These are phyloP conservation scores for Scenedesmus sp. DNA, from an alignment of 163 green algal genomes.

Conservation along the genomic window DNA sequence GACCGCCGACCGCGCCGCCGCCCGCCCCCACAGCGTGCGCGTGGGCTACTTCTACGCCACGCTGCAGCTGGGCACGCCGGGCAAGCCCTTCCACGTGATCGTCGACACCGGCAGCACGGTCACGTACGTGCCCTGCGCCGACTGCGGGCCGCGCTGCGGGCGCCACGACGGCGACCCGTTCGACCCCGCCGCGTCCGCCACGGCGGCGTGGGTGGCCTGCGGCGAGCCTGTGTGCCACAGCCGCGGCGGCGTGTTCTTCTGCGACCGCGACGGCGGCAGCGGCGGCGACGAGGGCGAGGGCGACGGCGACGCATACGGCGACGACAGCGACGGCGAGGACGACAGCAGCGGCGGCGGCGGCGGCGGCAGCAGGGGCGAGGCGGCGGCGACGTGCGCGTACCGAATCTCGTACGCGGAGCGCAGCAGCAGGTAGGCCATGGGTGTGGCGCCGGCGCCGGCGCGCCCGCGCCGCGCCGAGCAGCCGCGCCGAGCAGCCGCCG, in stretches of 20 bases:
- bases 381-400: constrained; percentile 50
- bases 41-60: constrained; percentile 88
- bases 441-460: too few species aligned
- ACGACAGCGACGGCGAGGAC: too few species aligned
- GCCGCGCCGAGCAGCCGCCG: too few species aligned
- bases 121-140: constrained; percentile 89
- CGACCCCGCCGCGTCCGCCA: neutral
- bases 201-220: constrained; percentile 8
- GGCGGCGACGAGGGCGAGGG: neutral
- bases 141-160: constrained; percentile 59
- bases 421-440: constrained; percentile 81
- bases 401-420: constrained; percentile 69
- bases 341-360: neutral
- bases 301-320: too few species aligned
- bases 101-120: constrained; percentile 97
- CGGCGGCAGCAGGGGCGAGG: constrained; percentile 3
- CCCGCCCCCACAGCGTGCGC: constrained; percentile 6
- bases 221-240: neutral
- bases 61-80: constrained; percentile 84
- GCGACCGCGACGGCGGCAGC: neutral
- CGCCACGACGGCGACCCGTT: neutral
- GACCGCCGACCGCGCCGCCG: neutral
- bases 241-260: neutral
- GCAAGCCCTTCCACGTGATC: constrained; percentile 83
- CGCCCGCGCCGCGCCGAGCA: too few species aligned